Conservation (phyloP, 108 stramenopile species). For the Bacterosira constricta region DNA sequence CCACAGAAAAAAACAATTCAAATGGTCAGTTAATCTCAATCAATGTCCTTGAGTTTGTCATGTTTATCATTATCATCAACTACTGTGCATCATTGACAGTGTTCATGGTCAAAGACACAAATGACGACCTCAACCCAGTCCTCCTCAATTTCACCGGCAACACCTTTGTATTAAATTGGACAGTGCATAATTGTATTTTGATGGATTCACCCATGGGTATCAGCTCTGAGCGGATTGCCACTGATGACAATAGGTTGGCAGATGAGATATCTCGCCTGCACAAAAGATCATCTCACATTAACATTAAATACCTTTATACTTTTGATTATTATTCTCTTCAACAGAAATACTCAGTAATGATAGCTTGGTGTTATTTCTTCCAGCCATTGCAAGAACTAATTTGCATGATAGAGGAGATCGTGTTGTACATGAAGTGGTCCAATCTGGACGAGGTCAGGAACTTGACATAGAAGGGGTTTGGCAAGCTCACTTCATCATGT, state of each 20-base stretch:
- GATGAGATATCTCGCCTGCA: constrained; percentile 33
- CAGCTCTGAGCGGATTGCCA: neutral
- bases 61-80: constrained; percentile 7
- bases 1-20: neutral
- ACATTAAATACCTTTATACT: no score
- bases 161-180: neutral
- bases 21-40: neutral
- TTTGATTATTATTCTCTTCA: constrained; percentile 4
- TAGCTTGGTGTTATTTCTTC: neutral
- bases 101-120: neutral
- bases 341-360: constrained; percentile 5
- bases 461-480: neutral
- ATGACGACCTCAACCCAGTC: neutral
- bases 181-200: neutral
- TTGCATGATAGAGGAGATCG: neutral
- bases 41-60: no score
- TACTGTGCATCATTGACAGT: neutral
- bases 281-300: neutral
- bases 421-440: neutral
- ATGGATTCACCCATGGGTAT: constrained; percentile 7
- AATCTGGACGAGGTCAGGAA: neutral
- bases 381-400: neutral
- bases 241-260: constrained; percentile 3
- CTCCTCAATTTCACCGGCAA: neutral
- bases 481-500: constrained; percentile 1